Conservation (phyloP, 1,139 yeast genomes). For the Hyphopichia pseudoburtonii region DNA sequence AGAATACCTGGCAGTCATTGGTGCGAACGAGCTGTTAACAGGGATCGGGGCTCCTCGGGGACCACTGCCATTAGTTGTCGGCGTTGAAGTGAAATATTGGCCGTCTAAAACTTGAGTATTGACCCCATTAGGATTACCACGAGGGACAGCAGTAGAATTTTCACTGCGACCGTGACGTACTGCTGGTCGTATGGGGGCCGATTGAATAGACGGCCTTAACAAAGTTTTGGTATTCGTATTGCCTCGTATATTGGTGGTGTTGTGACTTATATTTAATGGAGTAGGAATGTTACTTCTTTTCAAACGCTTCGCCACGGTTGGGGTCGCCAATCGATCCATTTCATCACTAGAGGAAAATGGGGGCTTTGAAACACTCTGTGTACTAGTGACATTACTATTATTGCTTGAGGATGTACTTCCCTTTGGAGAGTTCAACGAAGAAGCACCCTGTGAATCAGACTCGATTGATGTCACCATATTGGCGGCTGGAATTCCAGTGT, state of each 20-base stretch:
- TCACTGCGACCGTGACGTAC: background rate
- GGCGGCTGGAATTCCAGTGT: background rate
- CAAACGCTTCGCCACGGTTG: conserved; percentile 34
- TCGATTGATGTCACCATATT: background rate
- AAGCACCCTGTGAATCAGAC: no score
- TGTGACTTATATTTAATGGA: conserved; percentile 31
- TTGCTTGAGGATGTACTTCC: no score
- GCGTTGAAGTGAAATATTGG: conserved; percentile 1
- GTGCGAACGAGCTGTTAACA: no score
- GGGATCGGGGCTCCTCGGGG: no score
- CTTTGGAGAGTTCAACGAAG: no score
- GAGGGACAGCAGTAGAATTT: no score
- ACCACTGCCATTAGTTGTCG: no score
- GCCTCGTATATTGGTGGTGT: conserved; percentile 12
- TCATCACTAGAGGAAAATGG: no score
- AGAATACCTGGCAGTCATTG: conserved; percentile 1
- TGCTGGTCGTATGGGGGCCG: conserved; percentile 41
- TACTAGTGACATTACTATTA: no score
- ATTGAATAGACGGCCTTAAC: conserved; percentile 34
- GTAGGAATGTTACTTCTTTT: conserved; percentile 47
- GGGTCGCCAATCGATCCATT: conserved; percentile 22
- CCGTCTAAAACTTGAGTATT: no score
- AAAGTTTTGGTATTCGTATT: conserved; percentile 10
- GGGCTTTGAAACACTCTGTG: no score
- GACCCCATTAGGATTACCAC: no score